These are phyloP conservation scores for Saturnispora halmiae DNA, from an alignment of 805 yeast species.

Conservation along the genomic window DNA sequence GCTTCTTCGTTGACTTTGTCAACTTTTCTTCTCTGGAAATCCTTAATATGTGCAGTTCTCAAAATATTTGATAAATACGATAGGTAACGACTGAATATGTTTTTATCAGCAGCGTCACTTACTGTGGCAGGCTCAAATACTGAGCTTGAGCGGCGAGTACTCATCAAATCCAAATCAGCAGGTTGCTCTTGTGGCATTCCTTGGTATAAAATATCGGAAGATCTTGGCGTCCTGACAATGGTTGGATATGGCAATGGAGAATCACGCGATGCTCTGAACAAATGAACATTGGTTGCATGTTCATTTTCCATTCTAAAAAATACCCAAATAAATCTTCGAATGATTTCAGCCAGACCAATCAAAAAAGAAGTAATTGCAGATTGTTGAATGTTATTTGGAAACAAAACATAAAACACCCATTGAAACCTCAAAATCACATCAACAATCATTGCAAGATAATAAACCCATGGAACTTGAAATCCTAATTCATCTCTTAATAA, in stretches of 20 bases:
- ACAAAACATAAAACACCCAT: constrained; percentile 86
- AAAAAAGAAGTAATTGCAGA: constrained; percentile 79
- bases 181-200: neutral
- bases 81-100: constrained; percentile 23
- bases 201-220: constrained; percentile 2
- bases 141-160: constrained; percentile 1
- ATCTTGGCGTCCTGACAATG: constrained; percentile 4
- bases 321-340: constrained; percentile 84
- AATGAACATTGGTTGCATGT: constrained; percentile 80
- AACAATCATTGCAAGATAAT: constrained; percentile 64
- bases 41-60: constrained; percentile 74
- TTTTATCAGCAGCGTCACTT: neutral
- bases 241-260: constrained; percentile 73
- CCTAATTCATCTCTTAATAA: constrained; percentile 66
- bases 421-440: constrained; percentile 76
- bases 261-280: constrained; percentile 83
- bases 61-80: constrained; percentile 44
- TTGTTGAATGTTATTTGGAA: constrained; percentile 69
- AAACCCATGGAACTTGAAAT: constrained; percentile 47
- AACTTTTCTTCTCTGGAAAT: constrained; percentile 61
- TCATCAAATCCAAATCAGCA: constrained; percentile 2
- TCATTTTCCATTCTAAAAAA: constrained; percentile 93
- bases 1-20: constrained; percentile 15
- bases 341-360: constrained; percentile 71
- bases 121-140: neutral